Percentiles rank a stretch among this genome's conserved stretches.
These are phyloP conservation scores for Sphaerobolus stellatus DNA, from an alignment of 1,284 basidiomycete genomes.

Conservation along the genomic window DNA sequence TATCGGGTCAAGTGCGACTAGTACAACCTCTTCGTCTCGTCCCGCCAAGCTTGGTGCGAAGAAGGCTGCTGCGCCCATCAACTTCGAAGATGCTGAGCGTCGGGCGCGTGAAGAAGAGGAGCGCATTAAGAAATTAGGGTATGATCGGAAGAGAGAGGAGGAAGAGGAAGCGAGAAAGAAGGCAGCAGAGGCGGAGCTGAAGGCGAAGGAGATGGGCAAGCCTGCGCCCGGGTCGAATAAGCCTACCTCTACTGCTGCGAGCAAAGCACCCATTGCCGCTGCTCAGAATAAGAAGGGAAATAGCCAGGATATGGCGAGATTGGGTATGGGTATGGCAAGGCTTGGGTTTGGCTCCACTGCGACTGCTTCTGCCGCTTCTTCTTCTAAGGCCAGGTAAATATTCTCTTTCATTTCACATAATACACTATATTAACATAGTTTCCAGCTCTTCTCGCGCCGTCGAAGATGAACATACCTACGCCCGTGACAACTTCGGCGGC, in stretches of 20 bases:
- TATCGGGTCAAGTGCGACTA: slow-evolving; percentile 49
- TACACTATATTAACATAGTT: slow-evolving; percentile 16
- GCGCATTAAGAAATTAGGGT: slow-evolving; percentile 84
- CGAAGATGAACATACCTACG: slow-evolving; percentile 69
- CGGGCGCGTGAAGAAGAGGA: slow-evolving; percentile 89
- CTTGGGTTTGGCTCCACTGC: slow-evolving; percentile 86
- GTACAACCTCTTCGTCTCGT: slow-evolving; percentile 27
- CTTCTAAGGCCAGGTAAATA: slow-evolving; percentile 34
- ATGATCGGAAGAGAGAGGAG: slow-evolving; percentile 81
- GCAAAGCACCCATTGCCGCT: slow-evolving; percentile 28
- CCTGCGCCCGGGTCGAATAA: slow-evolving; percentile 35
- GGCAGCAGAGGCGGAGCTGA: slow-evolving; percentile 57
- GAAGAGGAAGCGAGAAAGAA: slow-evolving; percentile 44
- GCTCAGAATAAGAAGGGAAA: slow-evolving; percentile 35
- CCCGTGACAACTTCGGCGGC: slow-evolving; percentile 86
- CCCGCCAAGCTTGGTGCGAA: slow-evolving; percentile 77
- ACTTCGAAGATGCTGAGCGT: slow-evolving; percentile 90
- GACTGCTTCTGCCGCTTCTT: slow-evolving; percentile 45
- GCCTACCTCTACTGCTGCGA: slow-evolving; percentile 27
- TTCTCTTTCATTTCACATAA: slow-evolving; percentile 17
- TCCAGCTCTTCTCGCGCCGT: slow-evolving; percentile 16
- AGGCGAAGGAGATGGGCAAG: slow-evolving; percentile 49
- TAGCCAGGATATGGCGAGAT: slow-evolving; percentile 55
- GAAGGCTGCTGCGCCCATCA: slow-evolving; percentile 73
- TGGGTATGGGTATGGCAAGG: slow-evolving; percentile 80